Conservation (phyloP, 441 rosid genomes). For the Populus hybrid region DNA sequence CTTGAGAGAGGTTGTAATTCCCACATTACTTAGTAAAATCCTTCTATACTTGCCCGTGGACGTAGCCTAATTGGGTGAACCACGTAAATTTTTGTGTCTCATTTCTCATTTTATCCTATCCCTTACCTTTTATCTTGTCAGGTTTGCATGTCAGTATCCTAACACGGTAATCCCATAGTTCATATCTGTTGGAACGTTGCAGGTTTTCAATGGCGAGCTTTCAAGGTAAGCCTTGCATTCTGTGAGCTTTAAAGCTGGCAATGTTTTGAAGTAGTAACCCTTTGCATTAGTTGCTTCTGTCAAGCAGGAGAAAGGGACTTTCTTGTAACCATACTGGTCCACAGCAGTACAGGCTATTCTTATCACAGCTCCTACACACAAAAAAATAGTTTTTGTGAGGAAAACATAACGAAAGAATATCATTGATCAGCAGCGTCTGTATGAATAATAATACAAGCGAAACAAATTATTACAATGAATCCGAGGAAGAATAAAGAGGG, state of each 20-base stretch:
- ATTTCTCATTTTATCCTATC: no score
- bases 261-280: constrained; percentile 52
- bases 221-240: constrained; percentile 51
- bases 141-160: no score
- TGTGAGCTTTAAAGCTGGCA: constrained; percentile 29
- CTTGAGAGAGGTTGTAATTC: no score
- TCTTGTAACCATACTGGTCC: constrained; percentile 37
- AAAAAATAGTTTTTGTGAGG: background rate
- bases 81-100: no score
- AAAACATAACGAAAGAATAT: background rate
- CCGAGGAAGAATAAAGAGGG: background rate
- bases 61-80: no score
- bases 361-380: constrained; percentile 39
- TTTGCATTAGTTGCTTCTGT: constrained; percentile 45
- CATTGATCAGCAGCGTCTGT: background rate
- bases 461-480: background rate
- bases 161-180: constrained; percentile 58
- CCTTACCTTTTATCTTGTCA: no score
- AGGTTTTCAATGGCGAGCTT: constrained; percentile 36
- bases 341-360: constrained; percentile 41
- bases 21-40: no score
- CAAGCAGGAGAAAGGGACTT: constrained; percentile 38
- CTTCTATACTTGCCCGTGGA: no score
- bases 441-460: background rate
- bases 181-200: constrained; percentile 47